Percentiles rank a stretch among this genome's conserved stretches.
Conservation (phyloP, 1,284 basidiomycete species). For the Cryptococcus hybrid region DNA sequence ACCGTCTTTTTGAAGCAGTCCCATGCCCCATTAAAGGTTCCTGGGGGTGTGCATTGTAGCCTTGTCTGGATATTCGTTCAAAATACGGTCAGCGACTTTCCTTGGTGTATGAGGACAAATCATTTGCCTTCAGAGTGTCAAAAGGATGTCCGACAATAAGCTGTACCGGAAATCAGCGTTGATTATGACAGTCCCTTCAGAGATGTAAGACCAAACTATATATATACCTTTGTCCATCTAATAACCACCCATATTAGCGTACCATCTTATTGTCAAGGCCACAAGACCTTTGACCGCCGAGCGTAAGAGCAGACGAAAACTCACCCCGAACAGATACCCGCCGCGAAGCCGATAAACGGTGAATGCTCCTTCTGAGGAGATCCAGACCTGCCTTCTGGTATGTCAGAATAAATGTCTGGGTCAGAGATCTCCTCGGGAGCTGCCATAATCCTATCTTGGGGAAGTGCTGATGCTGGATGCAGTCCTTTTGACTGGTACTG, state of each 20-base stretch:
- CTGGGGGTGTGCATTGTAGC: conserved; percentile 46
- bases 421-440: conserved; percentile 14
- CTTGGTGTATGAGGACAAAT: background rate
- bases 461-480: too few relatives aligned
- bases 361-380: conserved; percentile 26
- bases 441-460: too few relatives aligned
- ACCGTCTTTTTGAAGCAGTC: too few relatives aligned
- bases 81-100: background rate
- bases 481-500: too few relatives aligned
- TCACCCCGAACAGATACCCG: conserved; percentile 45
- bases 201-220: background rate
- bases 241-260: background rate
- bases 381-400: background rate
- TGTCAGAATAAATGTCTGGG: conserved; percentile 12
- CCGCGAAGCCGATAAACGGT: conserved; percentile 46
- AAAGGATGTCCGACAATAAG: conserved; percentile 42
- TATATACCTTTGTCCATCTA: conserved; percentile 30
- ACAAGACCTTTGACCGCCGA: too few relatives aligned
- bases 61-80: conserved; percentile 3
- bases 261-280: too few relatives aligned
- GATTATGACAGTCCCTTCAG: background rate
- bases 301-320: conserved; percentile 1
- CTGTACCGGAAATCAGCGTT: background rate
- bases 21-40: too few relatives aligned
- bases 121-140: conserved; percentile 44